Conservation (phyloP, 495 filamentous ascomycete species). For the Hypoxylon fuscum region DNA sequence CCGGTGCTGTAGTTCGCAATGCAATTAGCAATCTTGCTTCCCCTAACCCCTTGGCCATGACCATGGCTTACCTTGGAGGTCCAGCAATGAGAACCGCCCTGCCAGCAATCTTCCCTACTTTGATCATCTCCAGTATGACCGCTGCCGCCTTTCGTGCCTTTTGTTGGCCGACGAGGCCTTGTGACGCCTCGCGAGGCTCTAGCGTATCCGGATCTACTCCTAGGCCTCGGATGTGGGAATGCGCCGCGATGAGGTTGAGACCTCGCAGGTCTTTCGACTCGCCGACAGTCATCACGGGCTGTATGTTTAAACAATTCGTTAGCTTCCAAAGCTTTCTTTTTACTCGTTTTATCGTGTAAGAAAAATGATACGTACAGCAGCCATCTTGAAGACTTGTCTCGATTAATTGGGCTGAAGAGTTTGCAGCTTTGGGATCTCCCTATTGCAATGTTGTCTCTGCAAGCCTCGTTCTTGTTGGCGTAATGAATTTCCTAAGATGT, state of each 20-base stretch:
- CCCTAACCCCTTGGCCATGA: no score
- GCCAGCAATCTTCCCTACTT: slow-evolving; percentile 97
- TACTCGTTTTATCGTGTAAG: slow-evolving; percentile 6
- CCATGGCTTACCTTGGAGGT: slow-evolving; percentile 75
- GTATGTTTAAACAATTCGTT: slow-evolving; percentile 27
- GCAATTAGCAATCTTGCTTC: no score
- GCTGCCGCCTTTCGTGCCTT: slow-evolving; percentile 96
- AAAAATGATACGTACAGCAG: slow-evolving; percentile 32
- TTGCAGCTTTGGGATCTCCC: slow-evolving; percentile 3
- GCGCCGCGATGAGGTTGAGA: slow-evolving; percentile 95
- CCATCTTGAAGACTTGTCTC: slow-evolving; percentile 22
- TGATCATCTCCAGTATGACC: slow-evolving; percentile 97
- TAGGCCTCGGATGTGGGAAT: slow-evolving; percentile 96
- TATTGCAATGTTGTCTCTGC: slow-evolving; percentile 12
- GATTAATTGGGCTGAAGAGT: slow-evolving; percentile 8
- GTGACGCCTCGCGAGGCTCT: slow-evolving; percentile 84
- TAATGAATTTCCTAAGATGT: slow-evolving; percentile 11
- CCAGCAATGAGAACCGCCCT: slow-evolving; percentile 95
- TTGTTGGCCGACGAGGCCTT: slow-evolving; percentile 96
- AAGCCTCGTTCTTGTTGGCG: slow-evolving; percentile 7
- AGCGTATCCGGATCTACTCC: slow-evolving; percentile 93
- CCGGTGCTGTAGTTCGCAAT: no score
- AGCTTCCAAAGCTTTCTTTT: slow-evolving; percentile 18
- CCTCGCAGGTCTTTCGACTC: slow-evolving; percentile 94
- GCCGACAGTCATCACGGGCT: slow-evolving; percentile 92